Evolutionary conservation across 176 grass and related monocot genomes (phyloP), one percentile per base, ranked within the genome.

Genomic region (Paspalum notatum): DNA sequence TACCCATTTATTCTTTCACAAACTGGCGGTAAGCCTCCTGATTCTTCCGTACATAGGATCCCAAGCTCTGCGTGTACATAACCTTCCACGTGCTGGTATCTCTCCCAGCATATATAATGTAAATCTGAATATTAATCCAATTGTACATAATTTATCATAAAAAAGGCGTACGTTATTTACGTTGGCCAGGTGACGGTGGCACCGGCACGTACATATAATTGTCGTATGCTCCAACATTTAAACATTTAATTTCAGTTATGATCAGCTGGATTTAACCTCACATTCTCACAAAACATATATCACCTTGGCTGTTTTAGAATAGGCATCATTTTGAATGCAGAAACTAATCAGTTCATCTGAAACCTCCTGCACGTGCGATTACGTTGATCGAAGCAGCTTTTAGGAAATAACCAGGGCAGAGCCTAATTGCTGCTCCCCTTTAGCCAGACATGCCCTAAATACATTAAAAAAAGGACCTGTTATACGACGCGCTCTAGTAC

Each of bases 11-110:
- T 77, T 71, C 80, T 57, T 83, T 12, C 44, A 59, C 41, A 59
- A 59, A 72, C 32, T 2, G 32, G 39, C 6, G 59, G 71, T 78
- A 73, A 49, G 74, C 74, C 82, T 62, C 54, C n/a, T 83, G 65
- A 83, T 78, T 87, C 73, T 62, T 79, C 57, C n/a, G 57, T 72
- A 75, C 51, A 86, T 74, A 82, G 88, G 51, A 57, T 51, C 50
- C 51, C 3, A 71, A 78, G 21, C 63, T 78, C 58, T 56, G 3
- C 68, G 27, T 82, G 83, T 78, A 74, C 65, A 78, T 90, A 90
- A 53, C 39, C 25, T 52, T 58, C 48, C n/a, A 57, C 7, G 18
- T 72, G 57, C 55, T 71, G 58, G 51, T 54, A 65, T 51, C 41
- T 72, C 40, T 58, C 42, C 17, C 13, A 60, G 51, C 47, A 90